Conservation (phyloP, 352 stramenopile genomes). For the Elongisporangium prolatum region DNA sequence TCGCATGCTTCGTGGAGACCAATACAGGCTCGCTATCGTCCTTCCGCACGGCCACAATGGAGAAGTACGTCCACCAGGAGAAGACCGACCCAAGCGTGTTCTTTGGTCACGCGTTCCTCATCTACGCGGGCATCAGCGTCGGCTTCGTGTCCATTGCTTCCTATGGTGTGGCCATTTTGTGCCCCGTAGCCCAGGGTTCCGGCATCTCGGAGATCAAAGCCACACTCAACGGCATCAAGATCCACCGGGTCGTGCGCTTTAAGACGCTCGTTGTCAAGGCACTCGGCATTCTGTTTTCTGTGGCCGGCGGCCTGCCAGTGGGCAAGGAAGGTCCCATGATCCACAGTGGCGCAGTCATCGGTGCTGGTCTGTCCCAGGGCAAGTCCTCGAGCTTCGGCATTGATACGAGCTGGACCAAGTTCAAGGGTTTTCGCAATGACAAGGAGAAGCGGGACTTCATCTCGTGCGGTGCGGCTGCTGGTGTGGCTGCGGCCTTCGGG, state of each 20-base stretch:
- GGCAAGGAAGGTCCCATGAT: slow-evolving; percentile 93
- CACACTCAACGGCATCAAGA: slow-evolving; percentile 97
- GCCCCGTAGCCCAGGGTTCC: slow-evolving; percentile 93
- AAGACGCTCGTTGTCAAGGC: slow-evolving; percentile 97
- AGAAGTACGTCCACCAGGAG: slow-evolving; percentile 65
- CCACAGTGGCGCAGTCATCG: slow-evolving; percentile 90
- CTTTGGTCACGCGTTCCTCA: slow-evolving; percentile 80
- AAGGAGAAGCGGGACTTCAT: slow-evolving; percentile 97
- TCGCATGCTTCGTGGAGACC: slow-evolving; percentile 93
- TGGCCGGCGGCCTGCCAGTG: slow-evolving; percentile 62
- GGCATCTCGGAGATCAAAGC: slow-evolving; percentile 98
- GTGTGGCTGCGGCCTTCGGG: slow-evolving; percentile 96
- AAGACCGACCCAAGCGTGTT: slow-evolving; percentile 19
- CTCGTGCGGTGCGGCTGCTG: slow-evolving; percentile 94
- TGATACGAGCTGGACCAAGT: slow-evolving; percentile 86
- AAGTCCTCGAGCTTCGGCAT: slow-evolving; percentile 85
- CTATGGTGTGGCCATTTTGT: slow-evolving; percentile 91
- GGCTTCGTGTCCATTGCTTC: slow-evolving; percentile 90
- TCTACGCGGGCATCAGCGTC: slow-evolving; percentile 91
- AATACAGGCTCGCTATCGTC: slow-evolving; percentile 80
- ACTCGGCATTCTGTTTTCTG: slow-evolving; percentile 85
- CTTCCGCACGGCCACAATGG: slow-evolving; percentile 90
- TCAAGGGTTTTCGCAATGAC: slow-evolving; percentile 93
- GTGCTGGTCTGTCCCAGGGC: slow-evolving; percentile 93
- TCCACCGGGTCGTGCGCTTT: slow-evolving; percentile 93